These are phyloP conservation scores for Haplosporangium gracile DNA, from an alignment of 192 early-diverging fungal genomes.

Conservation along the genomic window DNA sequence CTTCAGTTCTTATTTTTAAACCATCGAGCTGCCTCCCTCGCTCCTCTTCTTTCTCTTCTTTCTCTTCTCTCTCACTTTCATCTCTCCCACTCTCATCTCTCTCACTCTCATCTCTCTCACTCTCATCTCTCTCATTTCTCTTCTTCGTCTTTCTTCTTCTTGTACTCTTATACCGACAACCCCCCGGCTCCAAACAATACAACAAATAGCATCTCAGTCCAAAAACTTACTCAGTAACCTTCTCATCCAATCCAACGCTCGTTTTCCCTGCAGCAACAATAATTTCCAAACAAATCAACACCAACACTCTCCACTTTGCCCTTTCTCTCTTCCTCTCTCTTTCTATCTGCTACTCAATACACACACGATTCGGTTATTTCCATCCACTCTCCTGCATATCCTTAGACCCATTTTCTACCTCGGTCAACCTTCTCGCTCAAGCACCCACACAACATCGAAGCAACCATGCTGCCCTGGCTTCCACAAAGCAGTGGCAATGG, in stretches of 20 bases:
- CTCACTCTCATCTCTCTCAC: not conserved
- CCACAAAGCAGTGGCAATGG: conserved; percentile 1
- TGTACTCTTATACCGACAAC: not conserved
- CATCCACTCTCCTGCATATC: not conserved
- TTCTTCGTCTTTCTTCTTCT: not conserved
- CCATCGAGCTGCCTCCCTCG: too few species aligned
- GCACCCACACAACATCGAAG: not conserved
- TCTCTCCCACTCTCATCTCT: not conserved
- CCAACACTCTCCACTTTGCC: not conserved
- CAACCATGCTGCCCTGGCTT: not conserved
- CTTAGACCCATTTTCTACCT: not conserved
- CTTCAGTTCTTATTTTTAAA: not conserved
- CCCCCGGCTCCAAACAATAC: not conserved
- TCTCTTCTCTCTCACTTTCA: not conserved
- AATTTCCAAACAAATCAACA: not conserved
- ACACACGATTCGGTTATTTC: not conserved
- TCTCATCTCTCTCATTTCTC: not conserved
- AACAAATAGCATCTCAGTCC: not conserved
- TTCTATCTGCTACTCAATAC: not conserved
- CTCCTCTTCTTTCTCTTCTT: not conserved
- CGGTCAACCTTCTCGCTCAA: not conserved
- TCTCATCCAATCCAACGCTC: not conserved
- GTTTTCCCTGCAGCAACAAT: not conserved
- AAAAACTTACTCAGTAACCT: too few species aligned
- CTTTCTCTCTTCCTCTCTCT: not conserved